Base-by-base conservation (phyloP, 2,329 filamentous ascomycete genomes). In the Exophiala mesophila region DNA sequence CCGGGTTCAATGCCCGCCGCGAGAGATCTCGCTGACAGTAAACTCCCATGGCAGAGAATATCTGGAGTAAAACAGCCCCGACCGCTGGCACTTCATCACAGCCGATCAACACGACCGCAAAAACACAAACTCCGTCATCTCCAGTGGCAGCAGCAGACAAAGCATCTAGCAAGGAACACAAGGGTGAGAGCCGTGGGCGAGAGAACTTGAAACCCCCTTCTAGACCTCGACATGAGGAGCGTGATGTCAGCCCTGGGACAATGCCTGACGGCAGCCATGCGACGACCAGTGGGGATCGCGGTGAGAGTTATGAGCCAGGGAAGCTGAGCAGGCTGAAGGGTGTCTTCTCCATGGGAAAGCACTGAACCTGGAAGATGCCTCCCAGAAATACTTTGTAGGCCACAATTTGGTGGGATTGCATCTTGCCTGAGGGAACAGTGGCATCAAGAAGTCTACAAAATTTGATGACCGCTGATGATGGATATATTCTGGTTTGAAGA, bases 181-280 rank as follows among this genome's bases (percentile, higher is more conserved):
- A 50, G n/a, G 20, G 30, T 13, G 40, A 37, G 3, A 33, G 33
- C 18, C 39, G 37, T 29, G 42, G 34, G 28, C 29, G 33, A 38
- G 29, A 40, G 30, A 13, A 36, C 18, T 29, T 47, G 36, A 47
- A 29, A 15, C 34, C 41, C 2, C 38, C 41, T 10, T 26, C 41
- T 8, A 48, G 21, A 15, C 30, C 15, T 18, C 41, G 32, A 15
- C 23, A 24, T n/a, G 40, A 43, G 16, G 50, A 54, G 26, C 43
- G 49, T 12, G 51, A 52, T 32, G 33, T 56, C 12, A 52, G 48
- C 21, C 53, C 53, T 13, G 53, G 53, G 8, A 50, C 47, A 28
- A 31, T 56, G 7, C 40, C 47, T 15, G 53, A 56, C 38, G 53
- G 53, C 24, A 45, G 47, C 17, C 53, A 56, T 29, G 53, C 39